Percentiles rank a stretch among this genome's conserved stretches.
phyloP scores from a whole-genome alignment of 2,329 filamentous ascomycete genomes.

The Penicillium sp. region DNA sequence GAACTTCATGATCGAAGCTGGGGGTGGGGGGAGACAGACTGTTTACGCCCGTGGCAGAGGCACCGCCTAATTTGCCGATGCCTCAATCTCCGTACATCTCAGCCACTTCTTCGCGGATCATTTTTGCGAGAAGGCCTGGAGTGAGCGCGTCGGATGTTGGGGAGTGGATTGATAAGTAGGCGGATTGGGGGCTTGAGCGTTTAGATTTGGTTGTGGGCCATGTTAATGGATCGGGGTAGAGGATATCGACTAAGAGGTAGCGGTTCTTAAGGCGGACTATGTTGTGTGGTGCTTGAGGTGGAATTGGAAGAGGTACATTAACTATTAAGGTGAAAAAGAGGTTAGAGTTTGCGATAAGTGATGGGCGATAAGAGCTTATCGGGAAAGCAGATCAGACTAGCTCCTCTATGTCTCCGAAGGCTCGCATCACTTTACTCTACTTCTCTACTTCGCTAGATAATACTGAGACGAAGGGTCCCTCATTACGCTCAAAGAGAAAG shows the following conservation, averaged over 20 bases:
- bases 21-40: slow-evolving; percentile 52
- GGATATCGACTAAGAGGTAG: slow-evolving; percentile 90
- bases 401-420: too few species aligned
- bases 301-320: neutral
- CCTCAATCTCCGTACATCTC: slow-evolving; percentile 87
- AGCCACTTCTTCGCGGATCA: slow-evolving; percentile 68
- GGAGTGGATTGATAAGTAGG: slow-evolving; percentile 70
- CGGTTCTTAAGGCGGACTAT: slow-evolving; percentile 98
- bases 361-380: slow-evolving; percentile 14
- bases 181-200: slow-evolving; percentile 42
- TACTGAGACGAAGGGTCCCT: too few species aligned
- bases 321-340: slow-evolving; percentile 4
- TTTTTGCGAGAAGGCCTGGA: slow-evolving; percentile 62
- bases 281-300: slow-evolving; percentile 13
- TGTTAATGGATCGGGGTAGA: slow-evolving; percentile 66
- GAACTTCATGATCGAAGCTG: neutral
- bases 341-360: slow-evolving; percentile 12
- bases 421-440: neutral
- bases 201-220: slow-evolving; percentile 37
- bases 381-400: too few species aligned
- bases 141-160: slow-evolving; percentile 73
- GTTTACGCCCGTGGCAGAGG: slow-evolving; percentile 65
- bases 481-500: too few species aligned
- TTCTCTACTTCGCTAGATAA: neutral
- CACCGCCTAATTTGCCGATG: slow-evolving; percentile 56